phyloP scores from a whole-genome alignment of 1,139 yeast species.

The Scheffersomyces segobiensis region DNA sequence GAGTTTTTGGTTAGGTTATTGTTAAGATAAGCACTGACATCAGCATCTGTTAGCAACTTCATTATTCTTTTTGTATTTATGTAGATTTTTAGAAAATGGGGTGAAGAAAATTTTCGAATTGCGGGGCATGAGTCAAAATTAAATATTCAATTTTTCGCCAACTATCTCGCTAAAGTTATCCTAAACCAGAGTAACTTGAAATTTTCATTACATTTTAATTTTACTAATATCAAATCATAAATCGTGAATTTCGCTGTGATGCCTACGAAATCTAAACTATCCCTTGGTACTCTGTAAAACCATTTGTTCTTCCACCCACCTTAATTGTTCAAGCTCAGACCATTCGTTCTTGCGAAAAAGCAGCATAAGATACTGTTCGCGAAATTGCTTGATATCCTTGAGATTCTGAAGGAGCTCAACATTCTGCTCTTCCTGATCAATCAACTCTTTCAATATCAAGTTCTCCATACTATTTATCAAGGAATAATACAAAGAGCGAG shows the following conservation, averaged over 20 bases:
- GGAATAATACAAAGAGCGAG: conserved; percentile 19
- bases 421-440: conserved; percentile 1
- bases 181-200: not conserved
- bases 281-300: not conserved
- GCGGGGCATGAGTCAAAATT: not conserved
- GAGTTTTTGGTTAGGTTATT: conserved; percentile 16
- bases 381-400: not conserved
- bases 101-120: not conserved
- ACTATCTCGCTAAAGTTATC: not conserved
- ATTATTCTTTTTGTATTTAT: conserved; percentile 10
- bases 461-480: conserved; percentile 20
- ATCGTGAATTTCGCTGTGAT: not conserved
- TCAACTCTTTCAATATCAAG: conserved; percentile 5
- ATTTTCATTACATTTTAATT: not conserved
- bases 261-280: not conserved
- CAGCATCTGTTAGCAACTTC: conserved; percentile 31
- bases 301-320: not conserved
- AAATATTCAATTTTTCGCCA: not conserved
- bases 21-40: conserved; percentile 19
- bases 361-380: not conserved
- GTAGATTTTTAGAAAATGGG: not conserved
- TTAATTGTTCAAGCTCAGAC: not conserved
- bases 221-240: not conserved
- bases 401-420: not conserved
- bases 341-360: conserved; percentile 1